Conservation (phyloP, 192 early-diverging fungal species). For the Backusella liffmaniae region DNA sequence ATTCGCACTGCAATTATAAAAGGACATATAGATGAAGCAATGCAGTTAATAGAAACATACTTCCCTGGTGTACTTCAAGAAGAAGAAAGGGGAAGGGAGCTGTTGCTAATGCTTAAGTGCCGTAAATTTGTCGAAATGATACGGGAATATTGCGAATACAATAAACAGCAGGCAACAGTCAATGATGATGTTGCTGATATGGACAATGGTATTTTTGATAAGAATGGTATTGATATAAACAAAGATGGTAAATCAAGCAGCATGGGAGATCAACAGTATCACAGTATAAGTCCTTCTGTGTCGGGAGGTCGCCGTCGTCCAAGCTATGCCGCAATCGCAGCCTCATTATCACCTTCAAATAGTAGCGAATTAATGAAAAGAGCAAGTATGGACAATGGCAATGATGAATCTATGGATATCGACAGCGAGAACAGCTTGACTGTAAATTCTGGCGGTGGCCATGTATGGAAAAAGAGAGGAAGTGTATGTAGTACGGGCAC, state of each 20-base stretch:
- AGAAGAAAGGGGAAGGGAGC: constrained; percentile 44
- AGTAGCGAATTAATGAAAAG: neutral
- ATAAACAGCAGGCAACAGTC: neutral
- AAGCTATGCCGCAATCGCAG: constrained; percentile 30
- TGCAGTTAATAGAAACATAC: constrained; percentile 56
- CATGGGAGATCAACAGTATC: neutral
- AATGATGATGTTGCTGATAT: neutral
- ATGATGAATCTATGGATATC: constrained; percentile 3
- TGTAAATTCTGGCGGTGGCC: neutral
- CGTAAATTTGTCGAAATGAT: constrained; percentile 90
- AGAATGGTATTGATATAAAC: neutral
- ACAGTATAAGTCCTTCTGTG: neutral
- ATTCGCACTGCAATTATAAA: constrained; percentile 52
- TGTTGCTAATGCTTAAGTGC: constrained; percentile 81
- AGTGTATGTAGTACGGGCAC: neutral
- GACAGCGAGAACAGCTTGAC: neutral
- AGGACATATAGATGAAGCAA: constrained; percentile 77
- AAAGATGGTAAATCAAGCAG: neutral
- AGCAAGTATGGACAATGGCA: neutral
- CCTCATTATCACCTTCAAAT: constrained; percentile 9
- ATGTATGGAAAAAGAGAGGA: neutral
- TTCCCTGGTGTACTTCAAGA: constrained; percentile 67
- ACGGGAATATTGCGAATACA: constrained; percentile 19
- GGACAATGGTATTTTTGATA: neutral
- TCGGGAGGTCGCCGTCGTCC: constrained; percentile 1